phyloP scores from a whole-genome alignment of 257 asterid genomes.

The Pogostemon cablin region DNA sequence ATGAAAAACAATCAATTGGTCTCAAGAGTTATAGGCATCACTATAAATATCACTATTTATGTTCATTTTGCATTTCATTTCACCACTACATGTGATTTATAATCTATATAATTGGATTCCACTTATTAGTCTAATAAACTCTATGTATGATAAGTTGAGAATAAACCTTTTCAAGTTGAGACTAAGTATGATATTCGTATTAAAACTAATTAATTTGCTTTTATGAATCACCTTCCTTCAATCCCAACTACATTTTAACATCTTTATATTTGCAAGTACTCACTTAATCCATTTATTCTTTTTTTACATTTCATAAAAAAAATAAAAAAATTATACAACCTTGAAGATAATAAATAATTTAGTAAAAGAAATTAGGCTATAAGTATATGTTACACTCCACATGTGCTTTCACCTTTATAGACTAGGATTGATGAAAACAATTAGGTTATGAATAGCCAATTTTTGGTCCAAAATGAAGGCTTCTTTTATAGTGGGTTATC shows the following conservation, averaged over 20 bases:
- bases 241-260: not conserved
- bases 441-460: conserved; percentile 23
- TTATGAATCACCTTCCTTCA: too few species aligned
- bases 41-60: not conserved
- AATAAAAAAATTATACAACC: not conserved
- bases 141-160: too few species aligned
- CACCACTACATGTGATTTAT: not conserved
- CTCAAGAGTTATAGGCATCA: not conserved
- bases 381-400: conserved; percentile 22
- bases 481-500: conserved; percentile 44
- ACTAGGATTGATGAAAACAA: conserved; percentile 24
- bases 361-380: conserved; percentile 6
- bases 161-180: too few species aligned
- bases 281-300: not conserved
- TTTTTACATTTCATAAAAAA: not conserved
- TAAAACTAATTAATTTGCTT: too few species aligned
- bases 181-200: too few species aligned
- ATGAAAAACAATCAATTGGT: not conserved
- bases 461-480: conserved; percentile 43
- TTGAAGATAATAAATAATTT: not conserved
- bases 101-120: too few species aligned
- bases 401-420: conserved; percentile 31
- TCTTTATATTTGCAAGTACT: not conserved
- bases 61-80: not conserved
- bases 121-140: too few species aligned